Percentiles rank a stretch among this genome's conserved stretches.
Evolutionary conservation across 78 protist genomes (phyloP).

Genomic region (Paulinella micropora): DNA sequence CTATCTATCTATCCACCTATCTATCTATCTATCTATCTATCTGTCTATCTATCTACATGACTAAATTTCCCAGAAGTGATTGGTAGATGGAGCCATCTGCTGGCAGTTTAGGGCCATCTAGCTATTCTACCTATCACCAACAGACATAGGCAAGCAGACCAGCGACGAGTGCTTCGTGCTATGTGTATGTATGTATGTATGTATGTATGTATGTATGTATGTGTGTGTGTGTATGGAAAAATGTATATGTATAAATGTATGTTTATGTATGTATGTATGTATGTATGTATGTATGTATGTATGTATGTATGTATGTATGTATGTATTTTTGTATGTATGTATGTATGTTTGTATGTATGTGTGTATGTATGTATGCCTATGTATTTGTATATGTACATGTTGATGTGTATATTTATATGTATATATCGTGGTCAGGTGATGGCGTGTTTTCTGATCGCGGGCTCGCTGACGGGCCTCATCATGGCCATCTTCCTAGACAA

Average conservation of each 20-base stretch:
- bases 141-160: too few relatives aligned
- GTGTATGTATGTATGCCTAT: not conserved
- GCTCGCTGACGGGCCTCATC: conserved; percentile 31
- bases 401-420: not conserved
- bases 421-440: not conserved
- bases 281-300: not conserved
- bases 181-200: not conserved
- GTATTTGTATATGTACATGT: not conserved
- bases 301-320: not conserved
- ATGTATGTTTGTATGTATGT: not conserved
- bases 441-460: conserved; percentile 38
- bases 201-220: not conserved
- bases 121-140: too few relatives aligned
- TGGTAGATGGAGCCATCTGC: too few relatives aligned
- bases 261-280: not conserved
- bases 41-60: not conserved
- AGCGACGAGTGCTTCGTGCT: not conserved
- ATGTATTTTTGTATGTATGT: not conserved
- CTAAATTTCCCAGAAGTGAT: too few relatives aligned
- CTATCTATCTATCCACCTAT: not conserved
- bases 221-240: not conserved
- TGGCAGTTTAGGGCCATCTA: too few relatives aligned
- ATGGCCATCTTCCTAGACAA: conserved; percentile 54
- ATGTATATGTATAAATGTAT: not conserved
- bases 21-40: not conserved